phyloP scores from a whole-genome alignment of 768 basidiomycete species.

The Dentipellis fragilis region DNA sequence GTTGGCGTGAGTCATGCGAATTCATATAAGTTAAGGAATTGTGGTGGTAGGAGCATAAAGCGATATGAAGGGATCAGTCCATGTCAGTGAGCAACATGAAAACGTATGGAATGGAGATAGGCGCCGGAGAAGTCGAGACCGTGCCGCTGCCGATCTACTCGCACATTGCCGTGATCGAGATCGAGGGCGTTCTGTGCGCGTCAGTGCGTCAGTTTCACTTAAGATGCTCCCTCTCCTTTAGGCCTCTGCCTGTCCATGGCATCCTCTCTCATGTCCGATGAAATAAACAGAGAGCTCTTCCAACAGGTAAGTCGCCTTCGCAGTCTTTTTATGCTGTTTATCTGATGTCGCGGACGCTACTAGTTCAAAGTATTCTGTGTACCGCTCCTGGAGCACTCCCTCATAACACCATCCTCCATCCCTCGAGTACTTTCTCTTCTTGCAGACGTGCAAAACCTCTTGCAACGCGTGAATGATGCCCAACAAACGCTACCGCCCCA shows the following conservation, averaged over 20 bases:
- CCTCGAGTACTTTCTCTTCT: constrained; percentile 42
- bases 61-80: no score
- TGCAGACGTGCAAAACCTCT: constrained; percentile 35
- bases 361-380: constrained; percentile 70
- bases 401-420: constrained; percentile 46
- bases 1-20: background rate
- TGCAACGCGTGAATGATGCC: constrained; percentile 34
- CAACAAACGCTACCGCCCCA: constrained; percentile 35
- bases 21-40: background rate
- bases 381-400: constrained; percentile 63
- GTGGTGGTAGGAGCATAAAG: background rate
- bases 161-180: background rate
- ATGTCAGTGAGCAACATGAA: no score
- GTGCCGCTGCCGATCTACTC: background rate
- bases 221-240: background rate
- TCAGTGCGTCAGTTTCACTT: background rate
- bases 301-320: constrained; percentile 7
- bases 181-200: background rate
- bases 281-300: constrained; percentile 3
- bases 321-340: background rate
- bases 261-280: constrained; percentile 4
- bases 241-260: background rate
- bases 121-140: background rate
- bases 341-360: constrained; percentile 6
- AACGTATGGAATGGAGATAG: background rate